Evolutionary conservation across 2,329 filamentous ascomycete species (phyloP), one percentile per base, ranked within the genome.

Genomic region (Plectosphaerella sp.): DNA sequence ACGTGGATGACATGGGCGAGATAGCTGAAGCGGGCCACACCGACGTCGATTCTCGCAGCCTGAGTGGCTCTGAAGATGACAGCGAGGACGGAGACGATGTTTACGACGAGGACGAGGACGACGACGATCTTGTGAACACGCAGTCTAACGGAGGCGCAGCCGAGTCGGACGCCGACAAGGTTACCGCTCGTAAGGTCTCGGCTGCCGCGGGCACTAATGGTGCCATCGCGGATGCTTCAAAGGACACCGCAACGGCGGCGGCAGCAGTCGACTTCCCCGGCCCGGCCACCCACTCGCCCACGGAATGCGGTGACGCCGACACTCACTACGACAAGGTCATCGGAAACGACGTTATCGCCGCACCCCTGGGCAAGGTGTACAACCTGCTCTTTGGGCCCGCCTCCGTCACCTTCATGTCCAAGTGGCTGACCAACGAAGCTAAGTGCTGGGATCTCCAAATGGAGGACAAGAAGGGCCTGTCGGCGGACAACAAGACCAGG

Each of bases 291-390:
- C 94, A 99, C 69, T 78, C 80, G 0, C 84, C 92, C 1, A 97
- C 94, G 0, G 89, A 95, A 43, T 99, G 92, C 64, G 85, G 84
- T 4, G 94, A 99, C 62, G 70, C 76, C 5, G 82, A 82, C 36
- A 80, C 82, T 10, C 94, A 97, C 67, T 97, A 91, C 63, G 89
- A 97, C 56, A 91, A 88, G 64, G 71, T 89, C 3, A 75, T 97
- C 41, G 92, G 88, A 46, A 93, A 99, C 67, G 93, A 96, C 43
- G 75, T 88, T 4, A 87, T 99, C 48, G 80, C 87, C 1, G 94
- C 93, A 2, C 94, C 94, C 0, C 74, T 99, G 1, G 94, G 94
- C 50, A 95, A 96, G 66, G 84, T 97, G 28, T 99, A 95, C 68
- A 88, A 84, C 56, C 72, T 96, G 52, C 80, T 96, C 60, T 99